Evolutionary conservation across 176 grass and related monocot genomes (phyloP), one percentile per base, ranked within the genome.

Genomic region (Aegilops umbellulata): DNA sequence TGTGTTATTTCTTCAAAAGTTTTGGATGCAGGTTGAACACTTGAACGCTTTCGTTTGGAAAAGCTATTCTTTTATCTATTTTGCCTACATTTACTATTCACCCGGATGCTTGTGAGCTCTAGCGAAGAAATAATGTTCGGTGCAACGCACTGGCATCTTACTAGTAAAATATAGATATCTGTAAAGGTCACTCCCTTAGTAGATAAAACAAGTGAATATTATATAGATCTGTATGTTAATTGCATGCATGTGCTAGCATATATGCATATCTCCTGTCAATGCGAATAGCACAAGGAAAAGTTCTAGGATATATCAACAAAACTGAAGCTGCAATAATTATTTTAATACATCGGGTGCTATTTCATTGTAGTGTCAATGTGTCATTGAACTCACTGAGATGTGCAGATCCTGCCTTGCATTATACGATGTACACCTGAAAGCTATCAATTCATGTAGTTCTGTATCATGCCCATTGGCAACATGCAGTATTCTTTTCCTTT

Each of bases 211-310:
- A 24, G 10, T 24, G 60, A 74, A 39, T 39, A 26, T 29, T 41
- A 29, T 83, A 51, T 73, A 42, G n/a, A 83, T 73, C 60, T 83
- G 49, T 36, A 60, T 60, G 81, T 60, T 72, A 47, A 73, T 6
- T 58, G 14, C 22, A 57, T 9, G 14, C 22, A 57, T 9, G 3
- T 23, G 27, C 80, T 69, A 69, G 55, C 19, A 25, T 65, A 53
- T 7, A 74, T 74, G 41, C 23, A 80, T 11, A 62, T 71, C 19
- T 66, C 26, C 31, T 81, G 47, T 23, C 69, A 57, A 26, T 75
- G 17, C 6, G 27, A 29, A 65, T 27, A 71, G 30, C 55, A 72
- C 60, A 78, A 7, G 22, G 69, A 83, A 11, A 60, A 67, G 74
- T 76, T 75, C 25, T 6, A 58, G 60, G 58, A 17, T 76, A 67